phyloP scores from a whole-genome alignment of 2,329 filamentous ascomycete genomes.

The Penicillium corylophilum region DNA sequence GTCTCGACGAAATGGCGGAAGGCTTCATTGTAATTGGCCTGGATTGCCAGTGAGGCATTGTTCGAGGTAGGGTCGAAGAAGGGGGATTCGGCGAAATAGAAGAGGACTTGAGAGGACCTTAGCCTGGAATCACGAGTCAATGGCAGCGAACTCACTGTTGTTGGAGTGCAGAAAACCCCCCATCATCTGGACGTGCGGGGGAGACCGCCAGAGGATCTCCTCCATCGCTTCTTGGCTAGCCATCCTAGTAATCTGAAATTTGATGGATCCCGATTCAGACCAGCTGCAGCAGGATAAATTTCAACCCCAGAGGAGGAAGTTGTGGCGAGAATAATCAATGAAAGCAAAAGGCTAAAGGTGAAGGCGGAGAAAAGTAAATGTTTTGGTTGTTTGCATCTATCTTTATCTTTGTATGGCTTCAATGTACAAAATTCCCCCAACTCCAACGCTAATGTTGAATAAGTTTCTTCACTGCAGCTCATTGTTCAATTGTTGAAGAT shows the following conservation, averaged over 20 bases:
- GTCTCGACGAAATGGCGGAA: slow-evolving; percentile 54
- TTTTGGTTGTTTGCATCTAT: slow-evolving; percentile 32
- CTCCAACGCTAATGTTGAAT: slow-evolving; percentile 36
- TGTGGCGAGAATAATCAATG: background rate
- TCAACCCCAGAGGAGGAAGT: background rate
- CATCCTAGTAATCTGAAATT: slow-evolving; percentile 24
- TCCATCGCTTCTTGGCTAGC: slow-evolving; percentile 41
- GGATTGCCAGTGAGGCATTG: slow-evolving; percentile 57
- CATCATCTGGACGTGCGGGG: slow-evolving; percentile 48
- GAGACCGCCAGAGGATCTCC: slow-evolving; percentile 48
- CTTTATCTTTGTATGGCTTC: background rate
- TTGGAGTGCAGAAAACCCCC: slow-evolving; percentile 47
- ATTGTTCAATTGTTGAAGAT: slow-evolving; percentile 31
- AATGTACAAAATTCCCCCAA: slow-evolving; percentile 7
- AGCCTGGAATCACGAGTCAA: background rate
- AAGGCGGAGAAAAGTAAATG: slow-evolving; percentile 9
- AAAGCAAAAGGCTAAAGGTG: slow-evolving; percentile 3
- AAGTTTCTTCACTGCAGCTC: slow-evolving; percentile 12
- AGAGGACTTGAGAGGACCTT: slow-evolving; percentile 48
- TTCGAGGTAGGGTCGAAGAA: slow-evolving; percentile 63
- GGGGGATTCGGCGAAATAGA: slow-evolving; percentile 63
- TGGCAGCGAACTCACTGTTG: slow-evolving; percentile 35
- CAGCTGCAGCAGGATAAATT: background rate
- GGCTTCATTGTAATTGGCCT: slow-evolving; percentile 51
- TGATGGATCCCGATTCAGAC: background rate